Conservation (phyloP, 2,329 filamentous ascomycete genomes). For the Trichoderma koningiopsis region DNA sequence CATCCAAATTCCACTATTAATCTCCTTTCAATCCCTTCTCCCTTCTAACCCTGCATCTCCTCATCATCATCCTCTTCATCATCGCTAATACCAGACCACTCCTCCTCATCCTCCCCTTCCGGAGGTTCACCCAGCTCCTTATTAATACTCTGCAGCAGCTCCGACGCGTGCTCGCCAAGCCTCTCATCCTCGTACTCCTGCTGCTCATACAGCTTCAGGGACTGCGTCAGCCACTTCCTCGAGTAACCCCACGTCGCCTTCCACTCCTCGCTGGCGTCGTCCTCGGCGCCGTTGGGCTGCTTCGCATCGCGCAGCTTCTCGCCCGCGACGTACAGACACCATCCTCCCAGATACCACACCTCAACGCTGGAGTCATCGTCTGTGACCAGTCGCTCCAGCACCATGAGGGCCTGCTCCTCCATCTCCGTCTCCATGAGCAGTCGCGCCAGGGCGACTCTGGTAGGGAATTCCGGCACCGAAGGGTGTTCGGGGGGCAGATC, state of each 20-base stretch:
- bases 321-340: constrained; percentile 81
- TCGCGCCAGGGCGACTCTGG: constrained; percentile 78
- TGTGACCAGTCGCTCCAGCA: constrained; percentile 77
- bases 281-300: constrained; percentile 37
- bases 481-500: constrained; percentile 72
- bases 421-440: constrained; percentile 88
- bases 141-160: constrained; percentile 67
- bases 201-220: constrained; percentile 73
- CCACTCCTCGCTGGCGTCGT: constrained; percentile 51
- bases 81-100: constrained; percentile 56
- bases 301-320: constrained; percentile 58
- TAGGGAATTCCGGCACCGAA: constrained; percentile 80
- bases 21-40: neutral
- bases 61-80: constrained; percentile 51
- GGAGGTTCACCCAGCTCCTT: constrained; percentile 64
- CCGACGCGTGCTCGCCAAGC: constrained; percentile 72
- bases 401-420: constrained; percentile 80
- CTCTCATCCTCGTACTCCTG: constrained; percentile 86
- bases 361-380: constrained; percentile 96
- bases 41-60: constrained; percentile 52
- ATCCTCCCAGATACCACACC: constrained; percentile 95
- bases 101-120: constrained; percentile 58
- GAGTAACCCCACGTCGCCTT: constrained; percentile 70
- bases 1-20: constrained; percentile 19
- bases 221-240: constrained; percentile 79